Evolutionary conservation across 2,329 filamentous ascomycete species (phyloP).

Genomic region (Xylariales sp.): DNA sequence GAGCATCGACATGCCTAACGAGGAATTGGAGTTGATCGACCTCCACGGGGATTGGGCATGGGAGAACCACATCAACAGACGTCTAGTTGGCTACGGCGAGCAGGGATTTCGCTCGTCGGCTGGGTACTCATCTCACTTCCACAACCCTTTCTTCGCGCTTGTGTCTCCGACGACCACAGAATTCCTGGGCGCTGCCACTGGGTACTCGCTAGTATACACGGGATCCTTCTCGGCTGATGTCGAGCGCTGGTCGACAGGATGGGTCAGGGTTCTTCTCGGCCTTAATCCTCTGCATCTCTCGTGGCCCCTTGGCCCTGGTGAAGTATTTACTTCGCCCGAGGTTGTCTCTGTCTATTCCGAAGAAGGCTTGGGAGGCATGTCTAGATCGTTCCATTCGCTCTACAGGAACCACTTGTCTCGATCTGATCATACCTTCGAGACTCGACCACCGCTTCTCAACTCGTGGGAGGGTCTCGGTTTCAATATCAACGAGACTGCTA

Average conservation of each 20-base stretch:
- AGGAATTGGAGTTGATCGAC: slow-evolving; percentile 59
- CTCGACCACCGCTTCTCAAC: slow-evolving; percentile 55
- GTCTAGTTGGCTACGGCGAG: slow-evolving; percentile 51
- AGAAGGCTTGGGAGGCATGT: slow-evolving; percentile 57
- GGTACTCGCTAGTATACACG: slow-evolving; percentile 61
- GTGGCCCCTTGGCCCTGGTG: slow-evolving; percentile 50
- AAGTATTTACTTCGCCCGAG: slow-evolving; percentile 57
- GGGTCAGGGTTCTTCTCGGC: slow-evolving; percentile 56
- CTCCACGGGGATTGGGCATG: slow-evolving; percentile 60
- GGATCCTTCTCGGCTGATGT: slow-evolving; percentile 60
- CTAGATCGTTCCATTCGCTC: slow-evolving; percentile 55
- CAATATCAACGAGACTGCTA: slow-evolving; percentile 50
- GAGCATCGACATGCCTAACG: slow-evolving; percentile 55
- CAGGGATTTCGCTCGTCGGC: slow-evolving; percentile 47
- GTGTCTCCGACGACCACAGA: slow-evolving; percentile 55
- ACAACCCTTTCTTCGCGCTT: slow-evolving; percentile 61
- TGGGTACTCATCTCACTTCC: slow-evolving; percentile 59
- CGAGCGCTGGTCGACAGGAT: slow-evolving; percentile 58
- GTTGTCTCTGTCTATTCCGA: slow-evolving; percentile 59
- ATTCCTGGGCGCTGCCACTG: slow-evolving; percentile 56
- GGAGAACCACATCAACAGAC: slow-evolving; percentile 50
- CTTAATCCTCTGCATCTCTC: slow-evolving; percentile 58
- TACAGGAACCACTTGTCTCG: slow-evolving; percentile 58
- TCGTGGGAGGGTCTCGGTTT: slow-evolving; percentile 63
- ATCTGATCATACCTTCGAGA: slow-evolving; percentile 47